Base-by-base conservation (phyloP, 2,329 filamentous ascomycete genomes). In the Rosellinia necatrix region DNA sequence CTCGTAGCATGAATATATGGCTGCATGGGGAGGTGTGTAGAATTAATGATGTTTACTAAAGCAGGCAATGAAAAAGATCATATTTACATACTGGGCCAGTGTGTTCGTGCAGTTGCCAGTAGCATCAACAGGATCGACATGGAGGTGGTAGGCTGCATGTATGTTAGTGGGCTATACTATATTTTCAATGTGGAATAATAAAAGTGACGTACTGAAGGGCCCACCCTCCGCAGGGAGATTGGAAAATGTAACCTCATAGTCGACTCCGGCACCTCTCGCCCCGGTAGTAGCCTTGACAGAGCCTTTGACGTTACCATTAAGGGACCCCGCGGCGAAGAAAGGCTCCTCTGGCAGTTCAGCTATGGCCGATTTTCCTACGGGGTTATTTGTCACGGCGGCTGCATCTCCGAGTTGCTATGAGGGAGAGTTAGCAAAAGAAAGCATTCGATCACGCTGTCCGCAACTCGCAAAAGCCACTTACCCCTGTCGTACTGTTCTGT, bases 31-130 rank as follows among this genome's bases (percentile, higher is more conserved):
- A 25, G 19, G 42, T 25, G 37, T 27, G 47, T 25, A 13, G 15
- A 15, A 27, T 15, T 6, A 35, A 35, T n/a, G 22, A 29, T 10
- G 21, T 24, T n/a, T 29, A 29, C 42, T 37, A 15, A 44, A 37
- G 35, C n/a, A 6, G 32, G 53, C 34, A 51, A 47, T 30, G 9
- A 22, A 22, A 24, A 19, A 50, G n/a, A 21, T 42, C 21, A 30
- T 22, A 17, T 35, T 27, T 44, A 47, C 54, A 21, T 57, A 57
- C 54, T 93, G 90, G 2, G 77, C 83, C 3, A 83, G 76, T 1
- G 90, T 87, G 4, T 72, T 72, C 47, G 82, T 88, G 78, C 90
- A 93, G 79, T 91, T 90, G 62, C 89, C 89, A 60, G 85, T 74
- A 21, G 70, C 71, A 4, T 85, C 82, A 9, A 91, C 86, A 7